phyloP scores from a whole-genome alignment of 345 rosid genomes.

The Isatis tinctoria region DNA sequence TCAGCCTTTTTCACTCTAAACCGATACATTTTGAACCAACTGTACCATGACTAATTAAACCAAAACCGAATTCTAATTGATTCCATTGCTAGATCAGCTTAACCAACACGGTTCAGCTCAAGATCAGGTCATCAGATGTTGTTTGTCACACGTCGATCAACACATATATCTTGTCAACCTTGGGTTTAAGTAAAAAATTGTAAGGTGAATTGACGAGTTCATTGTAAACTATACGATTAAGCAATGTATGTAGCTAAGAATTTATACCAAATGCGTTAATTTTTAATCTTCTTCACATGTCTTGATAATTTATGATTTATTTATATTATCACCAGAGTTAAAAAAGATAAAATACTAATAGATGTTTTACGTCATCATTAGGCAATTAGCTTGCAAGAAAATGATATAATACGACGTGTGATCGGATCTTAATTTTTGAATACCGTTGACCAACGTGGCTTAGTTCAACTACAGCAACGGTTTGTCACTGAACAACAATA shows the following conservation, averaged over 20 bases:
- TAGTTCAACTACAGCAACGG: neutral
- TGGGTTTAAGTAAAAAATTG: no score
- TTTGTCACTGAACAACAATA: neutral
- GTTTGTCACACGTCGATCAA: neutral
- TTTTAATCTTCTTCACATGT: neutral
- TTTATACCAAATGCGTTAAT: neutral
- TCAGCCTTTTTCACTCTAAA: neutral
- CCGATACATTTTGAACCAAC: neutral
- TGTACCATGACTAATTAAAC: neutral
- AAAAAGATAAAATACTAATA: neutral
- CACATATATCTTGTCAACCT: neutral
- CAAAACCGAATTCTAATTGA: neutral
- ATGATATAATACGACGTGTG: slow-evolving; percentile 7
- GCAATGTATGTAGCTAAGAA: slow-evolving; percentile 5
- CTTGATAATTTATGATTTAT: neutral
- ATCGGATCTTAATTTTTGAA: neutral
- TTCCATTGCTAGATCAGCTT: neutral
- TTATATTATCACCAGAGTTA: neutral
- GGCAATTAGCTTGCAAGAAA: neutral
- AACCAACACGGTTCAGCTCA: neutral
- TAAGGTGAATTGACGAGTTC: neutral
- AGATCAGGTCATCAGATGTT: neutral
- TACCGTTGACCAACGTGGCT: slow-evolving; percentile 25
- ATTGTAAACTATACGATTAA: neutral
- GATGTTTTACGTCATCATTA: neutral